These are phyloP conservation scores for Lentinula lateritia DNA, from an alignment of 768 basidiomycete species.

Conservation along the genomic window DNA sequence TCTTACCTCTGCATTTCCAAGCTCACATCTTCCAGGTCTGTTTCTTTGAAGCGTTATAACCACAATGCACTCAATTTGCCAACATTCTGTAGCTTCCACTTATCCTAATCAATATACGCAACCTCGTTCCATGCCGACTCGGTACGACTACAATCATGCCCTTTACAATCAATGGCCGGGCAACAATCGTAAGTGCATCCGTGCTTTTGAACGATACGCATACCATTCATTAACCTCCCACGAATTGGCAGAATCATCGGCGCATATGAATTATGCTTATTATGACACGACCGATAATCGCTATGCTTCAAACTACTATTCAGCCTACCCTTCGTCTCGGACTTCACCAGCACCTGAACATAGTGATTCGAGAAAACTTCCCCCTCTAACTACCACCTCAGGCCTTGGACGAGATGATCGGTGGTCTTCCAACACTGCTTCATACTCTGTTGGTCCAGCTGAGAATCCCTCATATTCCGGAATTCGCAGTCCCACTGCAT, in stretches of 20 bases:
- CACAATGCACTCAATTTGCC: slow-evolving; percentile 53
- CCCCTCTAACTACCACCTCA: slow-evolving; percentile 25
- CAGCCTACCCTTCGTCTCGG: slow-evolving; percentile 23
- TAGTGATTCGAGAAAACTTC: slow-evolving; percentile 35
- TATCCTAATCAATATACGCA: slow-evolving; percentile 58
- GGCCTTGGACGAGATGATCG: slow-evolving; percentile 25
- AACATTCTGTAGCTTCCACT: slow-evolving; percentile 56
- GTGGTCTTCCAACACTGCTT: slow-evolving; percentile 20
- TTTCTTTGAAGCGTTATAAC: slow-evolving; percentile 44
- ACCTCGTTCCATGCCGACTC: slow-evolving; percentile 58
- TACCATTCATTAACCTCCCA: slow-evolving; percentile 1
- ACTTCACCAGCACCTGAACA: slow-evolving; percentile 27
- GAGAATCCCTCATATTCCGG: slow-evolving; percentile 31
- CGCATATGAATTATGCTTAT: slow-evolving; percentile 29
- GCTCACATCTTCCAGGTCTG: slow-evolving; percentile 89
- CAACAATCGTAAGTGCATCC: slow-evolving; percentile 25
- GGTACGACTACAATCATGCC: slow-evolving; percentile 49
- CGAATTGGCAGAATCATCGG: slow-evolving; percentile 9
- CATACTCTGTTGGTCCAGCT: slow-evolving; percentile 27
- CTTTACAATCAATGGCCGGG: slow-evolving; percentile 42
- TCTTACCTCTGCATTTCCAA: slow-evolving; percentile 80
- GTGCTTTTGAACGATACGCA: slow-evolving; percentile 9
- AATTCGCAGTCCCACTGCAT: slow-evolving; percentile 61
- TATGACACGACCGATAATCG: slow-evolving; percentile 6
- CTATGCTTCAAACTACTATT: slow-evolving; percentile 19